Conservation (phyloP, 2,329 filamentous ascomycete genomes). For the Colletotrichum godetiae region DNA sequence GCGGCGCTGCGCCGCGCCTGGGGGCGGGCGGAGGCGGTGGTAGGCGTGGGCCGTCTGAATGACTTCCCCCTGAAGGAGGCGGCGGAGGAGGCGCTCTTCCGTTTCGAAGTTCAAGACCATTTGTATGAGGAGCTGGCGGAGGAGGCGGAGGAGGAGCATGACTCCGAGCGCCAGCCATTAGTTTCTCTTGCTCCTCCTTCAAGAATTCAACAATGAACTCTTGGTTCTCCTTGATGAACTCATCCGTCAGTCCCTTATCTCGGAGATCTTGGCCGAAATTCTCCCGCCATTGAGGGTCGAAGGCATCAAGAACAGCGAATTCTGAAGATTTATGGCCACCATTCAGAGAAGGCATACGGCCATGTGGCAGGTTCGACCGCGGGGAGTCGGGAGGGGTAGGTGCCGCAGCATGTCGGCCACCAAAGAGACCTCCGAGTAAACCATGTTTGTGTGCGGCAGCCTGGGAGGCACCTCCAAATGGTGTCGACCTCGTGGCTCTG, state of each 20-base stretch:
- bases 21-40: slow-evolving; percentile 49
- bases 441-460: slow-evolving; percentile 56
- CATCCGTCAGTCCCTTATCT: slow-evolving; percentile 72
- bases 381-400: slow-evolving; percentile 69
- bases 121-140: slow-evolving; percentile 41
- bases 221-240: slow-evolving; percentile 75
- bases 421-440: slow-evolving; percentile 71
- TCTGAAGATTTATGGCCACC: slow-evolving; percentile 63
- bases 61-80: slow-evolving; percentile 41
- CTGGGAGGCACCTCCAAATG: slow-evolving; percentile 69
- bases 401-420: slow-evolving; percentile 68
- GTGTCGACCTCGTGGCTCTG: slow-evolving; percentile 83
- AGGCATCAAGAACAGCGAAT: slow-evolving; percentile 71
- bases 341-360: slow-evolving; percentile 56
- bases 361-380: slow-evolving; percentile 52
- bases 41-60: slow-evolving; percentile 48
- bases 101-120: slow-evolving; percentile 45
- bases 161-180: slow-evolving; percentile 39
- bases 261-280: slow-evolving; percentile 74
- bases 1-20: slow-evolving; percentile 59
- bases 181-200: slow-evolving; percentile 64
- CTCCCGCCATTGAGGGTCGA: slow-evolving; percentile 73
- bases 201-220: slow-evolving; percentile 76
- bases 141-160: slow-evolving; percentile 40
- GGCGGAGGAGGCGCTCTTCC: slow-evolving; percentile 50